phyloP scores from a whole-genome alignment of 2,329 filamentous ascomycete genomes.

The Diaporthe nobilis region DNA sequence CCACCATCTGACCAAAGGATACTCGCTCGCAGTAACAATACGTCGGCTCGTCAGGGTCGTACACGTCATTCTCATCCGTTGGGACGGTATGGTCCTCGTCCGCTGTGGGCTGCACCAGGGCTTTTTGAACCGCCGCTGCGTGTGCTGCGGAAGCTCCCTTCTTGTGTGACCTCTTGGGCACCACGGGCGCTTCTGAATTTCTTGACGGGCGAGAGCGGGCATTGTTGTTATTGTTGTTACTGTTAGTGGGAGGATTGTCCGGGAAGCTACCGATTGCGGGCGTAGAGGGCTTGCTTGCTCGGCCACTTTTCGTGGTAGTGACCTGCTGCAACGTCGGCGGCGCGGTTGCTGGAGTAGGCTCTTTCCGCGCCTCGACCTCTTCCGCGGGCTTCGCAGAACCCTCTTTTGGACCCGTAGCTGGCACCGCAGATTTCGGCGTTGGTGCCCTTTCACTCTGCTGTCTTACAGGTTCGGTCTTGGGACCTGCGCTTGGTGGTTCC shows the following conservation, averaged over 20 bases:
- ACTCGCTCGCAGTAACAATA: slow-evolving; percentile 87
- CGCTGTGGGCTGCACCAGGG: slow-evolving; percentile 45
- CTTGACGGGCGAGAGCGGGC: slow-evolving; percentile 68
- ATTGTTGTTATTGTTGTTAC: slow-evolving; percentile 47
- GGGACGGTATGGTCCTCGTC: slow-evolving; percentile 47
- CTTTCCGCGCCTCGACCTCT: slow-evolving; percentile 61
- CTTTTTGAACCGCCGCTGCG: slow-evolving; percentile 56
- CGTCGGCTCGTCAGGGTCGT: slow-evolving; percentile 77
- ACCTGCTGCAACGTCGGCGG: slow-evolving; percentile 59
- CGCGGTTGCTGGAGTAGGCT: slow-evolving; percentile 54
- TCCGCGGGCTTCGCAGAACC: slow-evolving; percentile 56
- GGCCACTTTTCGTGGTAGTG: slow-evolving; percentile 66
- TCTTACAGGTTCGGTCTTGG: slow-evolving; percentile 52
- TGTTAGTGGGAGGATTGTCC: slow-evolving; percentile 53
- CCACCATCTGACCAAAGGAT: slow-evolving; percentile 89
- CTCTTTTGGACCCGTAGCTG: slow-evolving; percentile 53
- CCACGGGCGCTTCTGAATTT: slow-evolving; percentile 54
- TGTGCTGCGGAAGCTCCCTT: slow-evolving; percentile 63
- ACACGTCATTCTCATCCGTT: slow-evolving; percentile 69
- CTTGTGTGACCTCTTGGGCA: slow-evolving; percentile 71
- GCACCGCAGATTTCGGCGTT: slow-evolving; percentile 43
- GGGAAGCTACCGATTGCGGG: slow-evolving; percentile 73
- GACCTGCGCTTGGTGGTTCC: slow-evolving; percentile 60
- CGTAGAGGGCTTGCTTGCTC: slow-evolving; percentile 77
- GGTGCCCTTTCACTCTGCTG: slow-evolving; percentile 38